These are phyloP conservation scores for Xylariales sp. DNA, from an alignment of 2,329 filamentous ascomycete genomes.

Conservation along the genomic window DNA sequence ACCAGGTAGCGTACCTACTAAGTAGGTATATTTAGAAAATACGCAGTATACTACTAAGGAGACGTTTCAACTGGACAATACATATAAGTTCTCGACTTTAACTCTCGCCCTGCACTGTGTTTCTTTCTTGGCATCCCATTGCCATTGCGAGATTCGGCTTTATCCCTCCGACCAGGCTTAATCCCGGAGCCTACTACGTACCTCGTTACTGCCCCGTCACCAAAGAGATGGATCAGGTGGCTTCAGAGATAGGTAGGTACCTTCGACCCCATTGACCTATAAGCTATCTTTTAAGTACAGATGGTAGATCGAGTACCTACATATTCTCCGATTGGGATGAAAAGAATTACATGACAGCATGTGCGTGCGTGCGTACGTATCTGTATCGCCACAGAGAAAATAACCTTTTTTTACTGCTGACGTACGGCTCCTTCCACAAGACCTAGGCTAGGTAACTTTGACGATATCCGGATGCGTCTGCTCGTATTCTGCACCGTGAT, in stretches of 20 bases:
- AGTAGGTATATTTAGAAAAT: too few species aligned
- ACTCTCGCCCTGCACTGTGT: too few species aligned
- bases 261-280: conserved; percentile 7
- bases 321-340: conserved; percentile 3
- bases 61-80: too few species aligned
- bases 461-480: neutral
- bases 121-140: too few species aligned
- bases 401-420: conserved; percentile 10
- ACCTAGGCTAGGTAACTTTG: neutral
- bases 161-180: neutral
- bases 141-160: too few species aligned
- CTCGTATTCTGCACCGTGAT: neutral
- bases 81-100: too few species aligned
- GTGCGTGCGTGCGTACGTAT: too few species aligned
- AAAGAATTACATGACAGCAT: neutral
- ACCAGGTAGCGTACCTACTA: too few species aligned
- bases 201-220: too few species aligned
- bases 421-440: neutral
- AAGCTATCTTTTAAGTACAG: neutral
- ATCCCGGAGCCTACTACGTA: too few species aligned
- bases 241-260: neutral
- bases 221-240: neutral
- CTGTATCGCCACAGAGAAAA: neutral
- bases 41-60: too few species aligned
- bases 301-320: neutral